Percentiles rank a stretch among this genome's conserved stretches.
Evolutionary conservation across 805 yeast genomes (phyloP).

Genomic region (Cyberlindnera amylophila): DNA sequence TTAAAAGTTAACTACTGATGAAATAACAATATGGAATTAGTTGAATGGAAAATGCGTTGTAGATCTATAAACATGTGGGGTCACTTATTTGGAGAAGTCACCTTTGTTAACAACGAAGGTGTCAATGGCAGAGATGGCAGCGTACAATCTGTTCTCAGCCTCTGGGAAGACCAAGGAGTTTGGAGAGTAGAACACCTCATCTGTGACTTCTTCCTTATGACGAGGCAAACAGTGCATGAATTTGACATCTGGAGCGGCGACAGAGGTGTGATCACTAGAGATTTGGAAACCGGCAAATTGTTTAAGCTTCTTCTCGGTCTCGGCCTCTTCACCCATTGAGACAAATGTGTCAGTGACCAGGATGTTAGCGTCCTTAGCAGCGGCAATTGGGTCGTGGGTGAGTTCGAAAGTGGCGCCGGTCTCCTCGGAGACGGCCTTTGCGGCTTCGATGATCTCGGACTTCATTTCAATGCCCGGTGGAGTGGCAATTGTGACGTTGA

Average conservation of each 20-base stretch:
- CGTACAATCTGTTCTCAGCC: slow-evolving; percentile 94
- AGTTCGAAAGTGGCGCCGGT: slow-evolving; percentile 52
- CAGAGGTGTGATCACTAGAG: slow-evolving; percentile 54
- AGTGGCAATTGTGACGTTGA: slow-evolving; percentile 77
- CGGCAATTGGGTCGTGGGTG: slow-evolving; percentile 70
- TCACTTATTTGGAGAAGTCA: slow-evolving; percentile 35
- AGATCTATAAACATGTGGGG: neutral
- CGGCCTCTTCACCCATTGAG: slow-evolving; percentile 95
- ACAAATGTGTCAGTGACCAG: slow-evolving; percentile 96
- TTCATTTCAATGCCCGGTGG: slow-evolving; percentile 73
- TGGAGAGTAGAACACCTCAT: slow-evolving; percentile 84
- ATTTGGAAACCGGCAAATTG: slow-evolving; percentile 89
- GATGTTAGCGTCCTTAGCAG: slow-evolving; percentile 71
- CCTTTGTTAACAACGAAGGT: slow-evolving; percentile 87
- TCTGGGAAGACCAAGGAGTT: slow-evolving; percentile 87
- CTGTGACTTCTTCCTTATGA: slow-evolving; percentile 90
- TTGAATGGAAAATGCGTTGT: neutral
- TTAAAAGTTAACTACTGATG: slow-evolving; percentile 20
- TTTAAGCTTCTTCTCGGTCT: slow-evolving; percentile 63
- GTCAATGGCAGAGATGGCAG: slow-evolving; percentile 92
- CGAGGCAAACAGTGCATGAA: slow-evolving; percentile 99
- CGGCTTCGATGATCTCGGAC: slow-evolving; percentile 47
- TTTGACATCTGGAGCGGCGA: slow-evolving; percentile 71
- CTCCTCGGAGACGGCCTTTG: slow-evolving; percentile 47
- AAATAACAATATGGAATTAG: neutral